Evolutionary conservation across 2,329 filamentous ascomycete species (phyloP), one percentile per base, ranked within the genome.

Genomic region (Colletotrichum falcatum): DNA sequence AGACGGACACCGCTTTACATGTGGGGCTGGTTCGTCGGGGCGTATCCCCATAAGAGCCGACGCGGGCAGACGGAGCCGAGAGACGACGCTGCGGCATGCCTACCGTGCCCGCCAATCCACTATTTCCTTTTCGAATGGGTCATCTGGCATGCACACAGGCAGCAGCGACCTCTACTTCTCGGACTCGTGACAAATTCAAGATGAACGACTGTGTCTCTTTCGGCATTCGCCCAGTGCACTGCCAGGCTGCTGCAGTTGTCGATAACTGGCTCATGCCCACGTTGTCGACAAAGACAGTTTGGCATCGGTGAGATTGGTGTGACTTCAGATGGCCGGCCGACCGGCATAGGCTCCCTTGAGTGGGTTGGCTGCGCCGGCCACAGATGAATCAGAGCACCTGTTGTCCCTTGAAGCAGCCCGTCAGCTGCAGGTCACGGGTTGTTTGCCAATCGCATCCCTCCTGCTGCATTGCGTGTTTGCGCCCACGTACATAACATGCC

Each of bases 341-440:
- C 18, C 6, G 12, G 33, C 11, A 55, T 9, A 26, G n/a, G 14
- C 11, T 23, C 8, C 33, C 9, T 8, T 26, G n/a, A 16, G 14
- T 20, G 35, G 35, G 14, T 14, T 26, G 33, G 60, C 60, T 53
- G 60, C 48, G 23, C 23, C 46, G 23, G 39, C n/a, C 18, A 28
- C 35, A 30, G 9, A 56, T 37, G 39, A 16, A 56, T 48, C 16
- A 49, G 26, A 55, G 28, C 35, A 18, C 61, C 37, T 26, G 35
- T 16, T 14, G n/a, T 39, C 35, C 33, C 54, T 39, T 26, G n/a
- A 39, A 26, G 54, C 16, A 26, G 33, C 33, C 39, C n/a, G 35
- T 49, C 18, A 62, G 39, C 65, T 30, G 49, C 58, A 55, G 59
- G 64, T 54, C 56, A 66, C 64, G 37, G 56, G 39, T 49, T 56